phyloP scores from a whole-genome alignment of 2,329 filamentous ascomycete species.

The Phoma sp. region DNA sequence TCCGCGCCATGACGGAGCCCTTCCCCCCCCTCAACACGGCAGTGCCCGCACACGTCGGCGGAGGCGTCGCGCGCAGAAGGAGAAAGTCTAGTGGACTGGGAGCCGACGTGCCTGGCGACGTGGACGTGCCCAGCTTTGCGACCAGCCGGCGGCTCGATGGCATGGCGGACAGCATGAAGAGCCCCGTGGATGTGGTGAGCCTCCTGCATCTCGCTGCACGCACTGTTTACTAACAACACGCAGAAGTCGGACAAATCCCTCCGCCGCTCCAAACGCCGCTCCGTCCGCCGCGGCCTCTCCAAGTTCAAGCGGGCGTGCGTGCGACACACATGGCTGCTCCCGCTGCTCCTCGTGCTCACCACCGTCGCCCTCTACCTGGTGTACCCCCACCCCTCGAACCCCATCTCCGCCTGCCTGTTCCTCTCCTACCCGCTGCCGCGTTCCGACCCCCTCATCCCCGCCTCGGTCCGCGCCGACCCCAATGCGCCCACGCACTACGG shows the following conservation, averaged over 20 bases:
- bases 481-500: conserved; percentile 70
- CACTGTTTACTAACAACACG: conserved; percentile 7
- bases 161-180: conserved; percentile 3
- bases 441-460: conserved; percentile 40
- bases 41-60: conserved; percentile 17
- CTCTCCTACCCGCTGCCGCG: conserved; percentile 80
- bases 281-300: conserved; percentile 52
- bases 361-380: conserved; percentile 73
- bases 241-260: conserved; percentile 32
- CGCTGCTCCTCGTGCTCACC: conserved; percentile 70
- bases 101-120: conserved; percentile 61
- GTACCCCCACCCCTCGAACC: conserved; percentile 79
- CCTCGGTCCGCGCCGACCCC: conserved; percentile 46
- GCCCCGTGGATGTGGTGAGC: conserved; percentile 28
- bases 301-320: conserved; percentile 55
- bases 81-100: conserved; percentile 58
- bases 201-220: background rate
- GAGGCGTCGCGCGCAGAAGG: conserved; percentile 37
- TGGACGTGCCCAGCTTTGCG: conserved; percentile 57
- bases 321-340: conserved; percentile 68
- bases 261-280: conserved; percentile 55
- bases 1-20: conserved; percentile 38
- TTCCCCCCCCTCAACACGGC: conserved; percentile 40
- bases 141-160: conserved; percentile 43
- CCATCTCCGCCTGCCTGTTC: conserved; percentile 82